Evolutionary conservation across 192 early-diverging fungal species (phyloP), one percentile per base, ranked within the genome.

Genomic region (Dimargaris cristalligena): DNA sequence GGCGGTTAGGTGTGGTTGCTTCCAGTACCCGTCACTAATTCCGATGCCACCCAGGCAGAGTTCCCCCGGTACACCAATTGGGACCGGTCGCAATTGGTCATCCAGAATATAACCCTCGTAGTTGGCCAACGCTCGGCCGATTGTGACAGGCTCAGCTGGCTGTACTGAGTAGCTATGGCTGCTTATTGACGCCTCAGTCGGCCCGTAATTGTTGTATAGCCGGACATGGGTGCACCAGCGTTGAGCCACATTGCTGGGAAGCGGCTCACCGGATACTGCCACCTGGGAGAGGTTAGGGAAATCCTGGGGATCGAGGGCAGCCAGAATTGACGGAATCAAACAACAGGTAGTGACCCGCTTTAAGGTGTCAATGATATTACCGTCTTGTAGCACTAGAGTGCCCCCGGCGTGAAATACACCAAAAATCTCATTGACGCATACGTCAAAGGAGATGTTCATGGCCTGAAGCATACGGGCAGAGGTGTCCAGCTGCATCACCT

Each of bases 81-180:
- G 38, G 8, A 41, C 38, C 38, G 38, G 38, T 41, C 38, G 38
- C 38, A 41, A 41, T 41, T 41, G 38, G 8, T 41, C 38, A 16
- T 41, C 38, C 8, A 41, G 14, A 71, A 62, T 13, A 60, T 60
- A 25, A 22, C 3, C 2, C 52, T 55, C 20, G 35, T 22, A 16
- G 26, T 55, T 55, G 35, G 32, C 22, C 26, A 3, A 22, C 35
- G 52, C n/a, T 25, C 20, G 22, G 22, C 52, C 52, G 35, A 55
- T 55, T 2, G 52, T 55, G 3, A 55, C 52, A 16, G 38, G 8
- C 8, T 41, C 38, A 6, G 8, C 38, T 41, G 32, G 32, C 1
- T 16, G 38, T 10, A 41, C 16, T 10, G 16, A 16, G 8, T 41
- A 10, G 16, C 16, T 10, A 16, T 41, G 32, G 6, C 3, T 34